Percentiles rank a stretch among this genome's conserved stretches.
Conservation (phyloP, 2,329 filamentous ascomycete species). For the Stemphylium lycopersici region DNA sequence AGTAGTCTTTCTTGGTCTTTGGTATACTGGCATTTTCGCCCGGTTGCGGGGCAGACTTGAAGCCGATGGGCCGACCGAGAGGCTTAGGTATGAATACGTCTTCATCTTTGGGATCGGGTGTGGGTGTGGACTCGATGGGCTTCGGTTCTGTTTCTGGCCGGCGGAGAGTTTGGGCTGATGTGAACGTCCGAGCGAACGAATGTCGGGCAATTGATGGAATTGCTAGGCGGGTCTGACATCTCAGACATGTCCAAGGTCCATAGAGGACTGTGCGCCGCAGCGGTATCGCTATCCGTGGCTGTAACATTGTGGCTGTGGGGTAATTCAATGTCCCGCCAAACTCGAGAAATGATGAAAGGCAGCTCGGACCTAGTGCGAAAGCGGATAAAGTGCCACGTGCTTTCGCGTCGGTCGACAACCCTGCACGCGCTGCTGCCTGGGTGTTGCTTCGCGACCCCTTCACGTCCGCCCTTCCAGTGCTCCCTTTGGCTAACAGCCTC, state of each 20-base stretch:
- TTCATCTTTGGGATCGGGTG: constrained; percentile 28
- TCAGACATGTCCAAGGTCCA: constrained; percentile 21
- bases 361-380: constrained; percentile 22
- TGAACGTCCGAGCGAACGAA: constrained; percentile 29
- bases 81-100: constrained; percentile 57
- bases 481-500: background rate
- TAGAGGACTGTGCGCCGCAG: constrained; percentile 23
- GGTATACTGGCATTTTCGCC: constrained; percentile 87
- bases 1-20: constrained; percentile 42
- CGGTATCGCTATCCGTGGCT: constrained; percentile 35
- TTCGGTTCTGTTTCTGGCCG: constrained; percentile 20
- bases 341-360: constrained; percentile 18
- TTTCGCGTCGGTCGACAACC: constrained; percentile 23
- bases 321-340: constrained; percentile 8
- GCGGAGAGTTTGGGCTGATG: constrained; percentile 30
- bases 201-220: constrained; percentile 18
- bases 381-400: constrained; percentile 23
- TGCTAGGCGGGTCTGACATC: constrained; percentile 20
- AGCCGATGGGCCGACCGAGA: constrained; percentile 78
- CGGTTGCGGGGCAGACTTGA: constrained; percentile 71
- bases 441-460: constrained; percentile 6
- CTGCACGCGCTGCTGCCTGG: constrained; percentile 24
- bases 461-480: constrained; percentile 7
- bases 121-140: constrained; percentile 9
- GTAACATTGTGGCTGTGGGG: constrained; percentile 34